Conservation (phyloP, 2,329 filamentous ascomycete genomes). For the Orbilia oligospora region DNA sequence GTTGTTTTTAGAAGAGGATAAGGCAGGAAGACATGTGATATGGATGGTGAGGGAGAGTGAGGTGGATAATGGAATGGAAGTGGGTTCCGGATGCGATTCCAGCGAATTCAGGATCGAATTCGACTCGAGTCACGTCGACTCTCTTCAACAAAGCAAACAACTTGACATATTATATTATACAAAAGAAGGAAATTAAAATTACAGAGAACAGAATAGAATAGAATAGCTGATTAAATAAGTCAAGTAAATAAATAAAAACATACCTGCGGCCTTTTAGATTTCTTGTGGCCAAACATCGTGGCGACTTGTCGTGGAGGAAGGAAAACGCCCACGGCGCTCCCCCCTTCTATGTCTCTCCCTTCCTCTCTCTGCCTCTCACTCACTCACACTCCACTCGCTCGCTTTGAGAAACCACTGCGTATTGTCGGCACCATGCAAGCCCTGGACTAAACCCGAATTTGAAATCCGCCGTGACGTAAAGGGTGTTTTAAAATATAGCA, state of each 20-base stretch:
- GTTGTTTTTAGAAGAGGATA: not conserved
- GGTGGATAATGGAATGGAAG: conserved; percentile 1
- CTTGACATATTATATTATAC: too few relatives aligned
- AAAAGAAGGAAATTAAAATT: too few relatives aligned
- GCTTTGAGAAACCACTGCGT: not conserved
- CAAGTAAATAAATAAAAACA: not conserved
- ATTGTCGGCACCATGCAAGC: conserved; percentile 26
- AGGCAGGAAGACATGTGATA: conserved; percentile 17
- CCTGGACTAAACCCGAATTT: conserved; percentile 2
- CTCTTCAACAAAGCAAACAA: not conserved
- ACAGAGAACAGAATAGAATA: not conserved
- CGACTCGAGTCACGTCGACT: conserved; percentile 9
- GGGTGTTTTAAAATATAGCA: conserved; percentile 2
- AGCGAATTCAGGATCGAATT: too few relatives aligned
- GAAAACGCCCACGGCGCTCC: conserved; percentile 33
- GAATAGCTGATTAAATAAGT: not conserved
- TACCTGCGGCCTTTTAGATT: conserved; percentile 43
- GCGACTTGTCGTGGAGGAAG: not conserved
- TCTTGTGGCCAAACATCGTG: conserved; percentile 34
- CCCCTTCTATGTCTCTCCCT: too few relatives aligned
- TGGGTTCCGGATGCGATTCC: not conserved
- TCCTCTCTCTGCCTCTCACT: not conserved
- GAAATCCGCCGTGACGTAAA: conserved; percentile 57
- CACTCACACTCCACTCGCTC: conserved; percentile 13
- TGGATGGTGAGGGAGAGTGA: conserved; percentile 6